These are phyloP conservation scores for Xylariaceae sp. DNA, from an alignment of 2,329 filamentous ascomycete species.

Conservation along the genomic window DNA sequence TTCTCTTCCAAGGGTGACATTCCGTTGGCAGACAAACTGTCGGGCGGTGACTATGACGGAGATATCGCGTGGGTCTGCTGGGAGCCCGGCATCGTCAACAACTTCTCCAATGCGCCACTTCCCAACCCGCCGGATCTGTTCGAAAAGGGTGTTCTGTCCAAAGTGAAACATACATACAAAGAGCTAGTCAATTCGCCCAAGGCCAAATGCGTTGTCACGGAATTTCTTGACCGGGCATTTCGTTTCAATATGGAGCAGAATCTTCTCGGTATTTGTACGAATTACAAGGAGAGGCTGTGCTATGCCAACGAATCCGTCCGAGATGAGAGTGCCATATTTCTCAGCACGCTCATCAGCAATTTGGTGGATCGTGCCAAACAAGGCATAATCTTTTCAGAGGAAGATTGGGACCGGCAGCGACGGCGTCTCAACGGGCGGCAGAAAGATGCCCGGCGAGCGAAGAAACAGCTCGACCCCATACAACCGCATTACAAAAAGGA, in stretches of 20 bases:
- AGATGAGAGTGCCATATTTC: conserved; percentile 37
- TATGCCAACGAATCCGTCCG: conserved; percentile 53
- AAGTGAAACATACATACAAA: conserved; percentile 42
- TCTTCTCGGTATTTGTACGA: conserved; percentile 59
- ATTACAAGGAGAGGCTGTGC: conserved; percentile 55
- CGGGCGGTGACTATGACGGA: conserved; percentile 77
- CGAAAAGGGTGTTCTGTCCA: conserved; percentile 43
- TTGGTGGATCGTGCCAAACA: conserved; percentile 56
- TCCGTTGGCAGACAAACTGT: conserved; percentile 64
- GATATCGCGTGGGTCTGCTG: conserved; percentile 75
- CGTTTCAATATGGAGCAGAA: conserved; percentile 51
- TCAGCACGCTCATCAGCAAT: conserved; percentile 48
- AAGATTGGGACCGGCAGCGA: conserved; percentile 38
- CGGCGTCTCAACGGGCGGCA: conserved; percentile 22
- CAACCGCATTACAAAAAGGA: conserved; percentile 41
- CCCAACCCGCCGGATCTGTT: conserved; percentile 43
- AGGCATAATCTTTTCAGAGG: conserved; percentile 42
- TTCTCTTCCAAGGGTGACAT: conserved; percentile 60
- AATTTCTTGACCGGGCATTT: conserved; percentile 51
- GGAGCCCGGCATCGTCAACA: conserved; percentile 58
- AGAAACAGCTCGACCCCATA: conserved; percentile 26
- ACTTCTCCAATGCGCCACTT: conserved; percentile 58
- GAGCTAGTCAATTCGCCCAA: conserved; percentile 34
- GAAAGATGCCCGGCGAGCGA: conserved; percentile 9
- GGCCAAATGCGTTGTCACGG: conserved; percentile 30